Conservation (phyloP, 768 basidiomycete genomes). For the Fibroporia radiculosa region DNA sequence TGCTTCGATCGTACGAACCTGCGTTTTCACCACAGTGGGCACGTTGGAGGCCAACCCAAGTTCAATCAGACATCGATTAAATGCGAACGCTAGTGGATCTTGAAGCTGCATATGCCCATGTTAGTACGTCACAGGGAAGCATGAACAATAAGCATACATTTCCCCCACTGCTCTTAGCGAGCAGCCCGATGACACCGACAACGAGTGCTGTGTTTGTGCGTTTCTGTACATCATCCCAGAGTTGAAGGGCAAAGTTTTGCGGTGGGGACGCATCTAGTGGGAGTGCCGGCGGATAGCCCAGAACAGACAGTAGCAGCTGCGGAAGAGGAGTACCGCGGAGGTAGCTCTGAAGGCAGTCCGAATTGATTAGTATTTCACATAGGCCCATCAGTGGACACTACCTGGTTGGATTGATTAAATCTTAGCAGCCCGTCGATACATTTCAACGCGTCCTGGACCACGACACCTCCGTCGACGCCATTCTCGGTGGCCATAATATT, state of each 20-base stretch:
- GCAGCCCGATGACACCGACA: conserved; percentile 78
- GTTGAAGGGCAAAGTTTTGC: conserved; percentile 90
- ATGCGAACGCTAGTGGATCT: conserved; percentile 40
- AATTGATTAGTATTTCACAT: conserved; percentile 2
- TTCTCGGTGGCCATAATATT: conserved; percentile 82
- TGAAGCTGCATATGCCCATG: conserved; percentile 33
- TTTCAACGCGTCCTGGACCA: conserved; percentile 77
- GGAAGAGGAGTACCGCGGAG: conserved; percentile 84
- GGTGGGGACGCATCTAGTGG: conserved; percentile 52
- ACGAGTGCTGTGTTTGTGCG: conserved; percentile 71
- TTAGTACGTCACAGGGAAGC: background rate
- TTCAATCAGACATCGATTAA: conserved; percentile 77
- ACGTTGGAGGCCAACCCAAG: conserved; percentile 91
- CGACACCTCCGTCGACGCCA: conserved; percentile 85
- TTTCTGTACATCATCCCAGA: conserved; percentile 88
- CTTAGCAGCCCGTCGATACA: conserved; percentile 83
- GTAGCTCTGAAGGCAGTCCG: conserved; percentile 75
- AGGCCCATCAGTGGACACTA: conserved; percentile 21
- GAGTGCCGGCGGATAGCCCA: conserved; percentile 62
- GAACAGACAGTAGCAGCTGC: conserved; percentile 54
- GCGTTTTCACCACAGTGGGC: conserved; percentile 79
- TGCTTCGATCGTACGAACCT: conserved; percentile 37
- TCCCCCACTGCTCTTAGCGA: conserved; percentile 66
- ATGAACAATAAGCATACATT: conserved; percentile 38
- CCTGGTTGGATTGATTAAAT: conserved; percentile 94